Conservation (phyloP, 176 grass and related monocot genomes). For the Triticum monococcum region DNA sequence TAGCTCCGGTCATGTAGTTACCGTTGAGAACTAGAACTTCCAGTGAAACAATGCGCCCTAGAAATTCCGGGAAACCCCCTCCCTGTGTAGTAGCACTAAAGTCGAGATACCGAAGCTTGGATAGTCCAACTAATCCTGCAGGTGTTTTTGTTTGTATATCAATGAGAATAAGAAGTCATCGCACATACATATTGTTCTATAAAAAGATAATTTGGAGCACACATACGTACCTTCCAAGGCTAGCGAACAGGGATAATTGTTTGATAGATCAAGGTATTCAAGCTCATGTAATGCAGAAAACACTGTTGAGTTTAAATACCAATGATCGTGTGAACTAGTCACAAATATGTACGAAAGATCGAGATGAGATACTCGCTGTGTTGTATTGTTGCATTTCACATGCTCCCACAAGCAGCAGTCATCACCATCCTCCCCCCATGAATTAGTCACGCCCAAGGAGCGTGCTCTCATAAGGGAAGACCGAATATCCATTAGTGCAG, state of each 20-base stretch:
- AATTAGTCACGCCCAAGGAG: neutral
- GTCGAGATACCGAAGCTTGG: conserved; percentile 7
- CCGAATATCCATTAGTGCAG: too few relatives aligned
- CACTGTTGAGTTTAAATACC: neutral
- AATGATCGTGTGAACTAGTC: neutral
- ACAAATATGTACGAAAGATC: neutral
- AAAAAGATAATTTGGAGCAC: neutral
- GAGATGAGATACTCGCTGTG: neutral
- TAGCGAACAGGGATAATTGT: neutral
- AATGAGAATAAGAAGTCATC: neutral
- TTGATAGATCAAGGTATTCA: neutral
- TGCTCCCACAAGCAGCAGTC: too few relatives aligned
- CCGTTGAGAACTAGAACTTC: neutral
- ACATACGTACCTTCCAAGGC: neutral
- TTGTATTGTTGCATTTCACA: neutral
- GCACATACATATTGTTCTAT: neutral
- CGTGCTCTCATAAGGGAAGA: too few relatives aligned
- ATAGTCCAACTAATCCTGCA: neutral
- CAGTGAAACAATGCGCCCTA: neutral
- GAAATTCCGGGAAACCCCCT: neutral
- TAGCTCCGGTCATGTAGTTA: neutral
- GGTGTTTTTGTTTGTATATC: neutral
- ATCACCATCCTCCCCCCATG: neutral
- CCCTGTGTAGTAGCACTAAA: neutral
- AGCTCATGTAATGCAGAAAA: neutral